Base-by-base conservation (phyloP, 345 rosid species). In the Geranium brycei region DNA sequence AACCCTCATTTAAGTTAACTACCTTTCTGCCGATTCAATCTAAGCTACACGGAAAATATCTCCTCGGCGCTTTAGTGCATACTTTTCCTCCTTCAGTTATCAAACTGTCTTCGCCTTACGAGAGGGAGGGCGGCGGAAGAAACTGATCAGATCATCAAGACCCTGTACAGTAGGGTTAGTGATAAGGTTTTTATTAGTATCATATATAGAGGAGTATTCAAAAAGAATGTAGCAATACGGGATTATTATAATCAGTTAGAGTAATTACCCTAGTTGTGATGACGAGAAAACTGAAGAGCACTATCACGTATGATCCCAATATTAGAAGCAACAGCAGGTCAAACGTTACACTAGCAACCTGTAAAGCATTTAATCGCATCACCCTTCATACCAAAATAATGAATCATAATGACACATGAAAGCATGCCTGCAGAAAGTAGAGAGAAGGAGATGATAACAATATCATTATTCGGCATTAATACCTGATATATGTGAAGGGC, bases 311-410 rank as follows among this genome's bases (percentile, higher is more conserved):
- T 1, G 96, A 93, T 71, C 97, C 97, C 81, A 93, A 65, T 60
- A 80, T 97, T 59, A 90, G 84, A 71, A 93, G 99, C 79, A 90
- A 73, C 69, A 93, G 79, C 80, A 93, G 81, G 83, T 93, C 96
- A 30, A 90, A 93, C 7, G 99, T 93, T 71, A 93, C 99, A 64
- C 99, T 93, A 58, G 99, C 97, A 73, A 93, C 99, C 99, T 93
- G 91, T 69, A 65, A 67, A 58, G 71, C 40, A n/a, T 62, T 31
- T 11, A 61, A 60, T 63, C 14, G 19, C 61, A 60, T 19, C 5
- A 30, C 41, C 4, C 41, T 35, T 35, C 3, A 7, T 35, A 59
- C 57, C 16, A 63, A 30, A 16, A 35, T 35, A 35, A 0, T 35
- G 41, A 35, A 35, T 35, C 41, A 7, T 35, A 7, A 35, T 35